These are phyloP conservation scores for Sporothrix mexicana DNA, from an alignment of 2,329 filamentous ascomycete species.

Conservation along the genomic window DNA sequence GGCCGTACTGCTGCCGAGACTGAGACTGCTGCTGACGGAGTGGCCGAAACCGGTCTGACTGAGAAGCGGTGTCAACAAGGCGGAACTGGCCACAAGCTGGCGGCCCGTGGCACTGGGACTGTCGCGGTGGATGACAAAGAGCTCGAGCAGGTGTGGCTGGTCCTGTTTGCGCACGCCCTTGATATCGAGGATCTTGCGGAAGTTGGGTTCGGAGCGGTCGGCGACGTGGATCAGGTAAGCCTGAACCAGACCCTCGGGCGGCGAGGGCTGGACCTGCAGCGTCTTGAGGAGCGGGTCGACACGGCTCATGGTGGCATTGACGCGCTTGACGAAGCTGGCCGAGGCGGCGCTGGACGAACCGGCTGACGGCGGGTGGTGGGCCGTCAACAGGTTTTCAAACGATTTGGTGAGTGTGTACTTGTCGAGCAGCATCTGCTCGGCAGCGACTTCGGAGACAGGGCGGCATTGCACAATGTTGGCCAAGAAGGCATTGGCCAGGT, in stretches of 20 bases:
- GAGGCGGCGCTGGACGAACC: slow-evolving; percentile 47
- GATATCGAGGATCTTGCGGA: slow-evolving; percentile 92
- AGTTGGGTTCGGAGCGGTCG: slow-evolving; percentile 91
- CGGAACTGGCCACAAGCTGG: slow-evolving; percentile 71
- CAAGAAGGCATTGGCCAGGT: slow-evolving; percentile 79
- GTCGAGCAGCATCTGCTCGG: slow-evolving; percentile 96
- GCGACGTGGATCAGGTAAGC: slow-evolving; percentile 97
- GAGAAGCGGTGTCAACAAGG: slow-evolving; percentile 72
- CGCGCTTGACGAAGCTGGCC: slow-evolving; percentile 79
- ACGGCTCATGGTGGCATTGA: slow-evolving; percentile 81
- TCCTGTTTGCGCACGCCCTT: slow-evolving; percentile 90
- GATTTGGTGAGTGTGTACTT: slow-evolving; percentile 87
- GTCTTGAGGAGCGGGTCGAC: slow-evolving; percentile 95
- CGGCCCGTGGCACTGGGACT: slow-evolving; percentile 67
- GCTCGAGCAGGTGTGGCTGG: slow-evolving; percentile 79
- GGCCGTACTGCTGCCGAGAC: slow-evolving; percentile 39
- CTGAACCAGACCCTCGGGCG: slow-evolving; percentile 92
- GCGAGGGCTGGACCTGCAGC: slow-evolving; percentile 88
- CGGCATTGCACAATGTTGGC: slow-evolving; percentile 84
- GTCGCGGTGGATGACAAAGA: slow-evolving; percentile 82
- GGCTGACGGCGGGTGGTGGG: slow-evolving; percentile 56
- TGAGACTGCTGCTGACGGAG: slow-evolving; percentile 42
- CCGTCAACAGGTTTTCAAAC: slow-evolving; percentile 71
- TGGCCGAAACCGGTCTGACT: slow-evolving; percentile 50
- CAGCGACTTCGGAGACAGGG: slow-evolving; percentile 90